A percentile compares a stretch with the other conserved stretches of the same genome.
These are phyloP conservation scores for Phytophthora fragariaefolia DNA, from an alignment of 352 stramenopile species.

Conservation along the genomic window DNA sequence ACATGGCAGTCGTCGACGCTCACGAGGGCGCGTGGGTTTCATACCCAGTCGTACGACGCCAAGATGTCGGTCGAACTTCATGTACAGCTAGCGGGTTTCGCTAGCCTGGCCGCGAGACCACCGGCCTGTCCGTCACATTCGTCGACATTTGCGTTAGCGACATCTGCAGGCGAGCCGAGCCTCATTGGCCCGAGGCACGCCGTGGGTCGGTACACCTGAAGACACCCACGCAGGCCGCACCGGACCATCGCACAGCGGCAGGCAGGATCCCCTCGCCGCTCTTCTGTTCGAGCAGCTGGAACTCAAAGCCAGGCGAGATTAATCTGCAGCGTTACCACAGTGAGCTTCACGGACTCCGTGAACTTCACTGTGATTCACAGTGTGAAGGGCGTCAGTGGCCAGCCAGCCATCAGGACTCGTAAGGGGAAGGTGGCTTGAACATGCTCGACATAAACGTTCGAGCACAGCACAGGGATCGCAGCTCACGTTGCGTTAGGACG, in stretches of 20 bases:
- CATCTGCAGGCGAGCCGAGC: slow-evolving; percentile 6
- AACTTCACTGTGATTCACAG: too few relatives aligned
- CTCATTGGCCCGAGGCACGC: slow-evolving; percentile 29
- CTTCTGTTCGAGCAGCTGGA: slow-evolving; percentile 26
- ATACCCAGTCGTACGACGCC: not conserved
- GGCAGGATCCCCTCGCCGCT: slow-evolving; percentile 10
- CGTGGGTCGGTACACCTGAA: too few relatives aligned
- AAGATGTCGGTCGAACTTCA: slow-evolving; percentile 17
- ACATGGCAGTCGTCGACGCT: too few relatives aligned
- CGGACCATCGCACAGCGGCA: slow-evolving; percentile 10
- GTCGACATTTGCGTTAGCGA: slow-evolving; percentile 28
- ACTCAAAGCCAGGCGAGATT: slow-evolving; percentile 20
- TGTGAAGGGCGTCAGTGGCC: not conserved
- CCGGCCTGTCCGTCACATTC: slow-evolving; percentile 21
- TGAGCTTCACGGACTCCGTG: too few relatives aligned
- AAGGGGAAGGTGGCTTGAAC: slow-evolving; percentile 17
- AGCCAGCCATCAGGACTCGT: not conserved
- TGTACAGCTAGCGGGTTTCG: slow-evolving; percentile 20
- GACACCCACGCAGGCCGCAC: slow-evolving; percentile 1
- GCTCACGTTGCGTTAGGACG: not conserved
- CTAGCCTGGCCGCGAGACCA: slow-evolving; percentile 9
- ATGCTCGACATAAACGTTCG: slow-evolving; percentile 7
- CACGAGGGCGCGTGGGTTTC: not conserved
- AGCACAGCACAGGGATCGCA: slow-evolving; percentile 5
- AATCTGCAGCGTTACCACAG: slow-evolving; percentile 18